Percentiles rank a stretch among this genome's conserved stretches.
These are phyloP conservation scores for Microbotryum saponariae DNA, from an alignment of 1,284 basidiomycete genomes.

Conservation along the genomic window DNA sequence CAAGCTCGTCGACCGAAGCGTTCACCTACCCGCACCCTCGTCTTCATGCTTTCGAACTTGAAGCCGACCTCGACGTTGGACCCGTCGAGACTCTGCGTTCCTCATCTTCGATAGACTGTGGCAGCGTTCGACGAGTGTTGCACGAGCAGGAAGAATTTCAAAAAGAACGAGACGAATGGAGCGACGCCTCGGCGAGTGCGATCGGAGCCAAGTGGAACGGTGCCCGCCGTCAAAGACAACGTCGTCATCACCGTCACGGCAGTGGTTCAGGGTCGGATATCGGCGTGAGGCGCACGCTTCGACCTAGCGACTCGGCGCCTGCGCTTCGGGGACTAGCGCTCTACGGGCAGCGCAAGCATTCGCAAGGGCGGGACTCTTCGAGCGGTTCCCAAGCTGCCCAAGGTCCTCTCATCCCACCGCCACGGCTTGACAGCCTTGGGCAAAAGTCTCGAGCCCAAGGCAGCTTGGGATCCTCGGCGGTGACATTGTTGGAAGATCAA, in stretches of 20 bases:
- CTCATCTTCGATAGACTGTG: background rate
- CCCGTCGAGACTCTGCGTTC: background rate
- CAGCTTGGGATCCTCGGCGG: too few species aligned
- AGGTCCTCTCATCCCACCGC: too few species aligned
- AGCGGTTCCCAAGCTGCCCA: too few species aligned
- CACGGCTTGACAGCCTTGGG: too few species aligned
- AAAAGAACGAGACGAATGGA: constrained; percentile 17
- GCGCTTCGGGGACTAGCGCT: background rate
- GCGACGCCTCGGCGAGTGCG: constrained; percentile 14
- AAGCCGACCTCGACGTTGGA: background rate
- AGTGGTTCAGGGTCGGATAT: background rate
- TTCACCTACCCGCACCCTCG: constrained; percentile 5
- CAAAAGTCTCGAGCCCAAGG: too few species aligned
- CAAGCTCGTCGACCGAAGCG: background rate
- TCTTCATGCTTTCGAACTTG: background rate
- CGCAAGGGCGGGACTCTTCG: background rate
- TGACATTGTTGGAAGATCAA: too few species aligned
- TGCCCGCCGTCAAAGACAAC: background rate
- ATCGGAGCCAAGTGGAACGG: constrained; percentile 5
- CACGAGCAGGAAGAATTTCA: constrained; percentile 13
- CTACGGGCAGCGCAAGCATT: background rate
- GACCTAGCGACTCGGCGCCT: background rate
- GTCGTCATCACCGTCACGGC: background rate
- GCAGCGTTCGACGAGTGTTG: constrained; percentile 14
- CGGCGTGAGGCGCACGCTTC: too few species aligned